Percentiles rank a stretch among this genome's conserved stretches.
These are phyloP conservation scores for Cercis canadensis DNA, from an alignment of 306 rosid genomes.

Conservation along the genomic window DNA sequence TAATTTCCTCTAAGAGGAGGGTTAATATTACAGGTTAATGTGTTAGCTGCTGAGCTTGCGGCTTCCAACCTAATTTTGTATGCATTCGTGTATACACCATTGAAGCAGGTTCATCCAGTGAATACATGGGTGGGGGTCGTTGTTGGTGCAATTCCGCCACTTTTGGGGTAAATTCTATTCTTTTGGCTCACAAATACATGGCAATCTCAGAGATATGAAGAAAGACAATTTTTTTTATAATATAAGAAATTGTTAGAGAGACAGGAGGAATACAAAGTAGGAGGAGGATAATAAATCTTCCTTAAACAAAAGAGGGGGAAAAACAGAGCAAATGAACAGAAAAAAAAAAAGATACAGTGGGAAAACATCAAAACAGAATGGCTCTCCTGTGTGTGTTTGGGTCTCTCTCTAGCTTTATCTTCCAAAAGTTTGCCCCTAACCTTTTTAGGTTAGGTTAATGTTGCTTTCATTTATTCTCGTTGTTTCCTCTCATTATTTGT, in stretches of 20 bases:
- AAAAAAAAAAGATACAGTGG: no score
- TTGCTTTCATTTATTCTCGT: no score
- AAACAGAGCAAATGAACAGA: no score
- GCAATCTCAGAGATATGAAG: conserved; percentile 17
- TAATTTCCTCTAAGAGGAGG: conserved; percentile 84
- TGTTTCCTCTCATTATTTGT: background rate
- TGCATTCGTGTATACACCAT: conserved; percentile 87
- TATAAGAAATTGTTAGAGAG: conserved; percentile 4
- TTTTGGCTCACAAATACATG: conserved; percentile 22
- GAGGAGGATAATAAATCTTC: no score
- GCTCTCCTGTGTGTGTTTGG: no score
- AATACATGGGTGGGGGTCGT: conserved; percentile 98
- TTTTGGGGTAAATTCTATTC: conserved; percentile 71
- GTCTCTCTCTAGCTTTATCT: no score
- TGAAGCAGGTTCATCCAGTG: conserved; percentile 94
- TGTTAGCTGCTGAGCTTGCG: conserved; percentile 95
- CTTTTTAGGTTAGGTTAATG: no score
- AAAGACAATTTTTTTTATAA: conserved; percentile 16
- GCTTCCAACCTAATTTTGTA: conserved; percentile 86
- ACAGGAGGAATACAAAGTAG: no score
- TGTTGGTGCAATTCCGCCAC: conserved; percentile 99
- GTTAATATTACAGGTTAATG: conserved; percentile 91
- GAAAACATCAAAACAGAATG: no score
- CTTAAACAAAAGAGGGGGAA: no score
- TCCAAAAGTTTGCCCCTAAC: no score